phyloP scores from a whole-genome alignment of 179 eudicot genomes.

The Drosera spatulata region DNA sequence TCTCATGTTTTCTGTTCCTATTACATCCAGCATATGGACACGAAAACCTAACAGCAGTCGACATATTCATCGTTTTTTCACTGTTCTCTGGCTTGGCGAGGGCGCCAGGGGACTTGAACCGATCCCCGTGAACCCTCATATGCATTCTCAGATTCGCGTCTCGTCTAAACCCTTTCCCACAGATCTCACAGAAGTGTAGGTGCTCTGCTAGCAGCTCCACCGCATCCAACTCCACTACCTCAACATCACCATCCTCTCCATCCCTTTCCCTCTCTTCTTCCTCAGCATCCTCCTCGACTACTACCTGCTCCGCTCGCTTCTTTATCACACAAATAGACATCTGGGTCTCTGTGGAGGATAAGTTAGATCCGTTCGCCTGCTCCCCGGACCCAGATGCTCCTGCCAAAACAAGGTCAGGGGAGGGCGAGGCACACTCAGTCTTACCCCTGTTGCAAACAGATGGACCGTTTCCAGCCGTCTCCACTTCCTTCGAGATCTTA shows the following conservation, averaged over 20 bases:
- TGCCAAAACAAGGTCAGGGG: no score
- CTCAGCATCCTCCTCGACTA: conserved; percentile 7
- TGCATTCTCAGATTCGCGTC: conserved; percentile 92
- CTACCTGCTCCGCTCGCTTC: no score
- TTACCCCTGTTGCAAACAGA: no score
- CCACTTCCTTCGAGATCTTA: no score
- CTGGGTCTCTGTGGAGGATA: no score
- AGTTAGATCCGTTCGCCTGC: no score
- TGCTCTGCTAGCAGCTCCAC: conserved; percentile 61
- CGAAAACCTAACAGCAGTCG: conserved; percentile 30
- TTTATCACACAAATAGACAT: no score
- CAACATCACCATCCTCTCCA: conserved; percentile 2
- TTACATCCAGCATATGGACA: conserved; percentile 79
- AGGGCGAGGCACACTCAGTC: no score
- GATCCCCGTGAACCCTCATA: conserved; percentile 81
- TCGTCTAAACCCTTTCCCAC: conserved; percentile 83
- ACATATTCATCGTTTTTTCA: no score
- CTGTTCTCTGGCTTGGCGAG: conserved; percentile 35
- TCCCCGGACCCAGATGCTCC: no score
- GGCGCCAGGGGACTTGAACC: conserved; percentile 56
- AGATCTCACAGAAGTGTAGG: conserved; percentile 58
- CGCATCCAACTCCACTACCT: conserved; percentile 54
- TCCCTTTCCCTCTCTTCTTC: neutral
- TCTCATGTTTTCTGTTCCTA: conserved; percentile 40
- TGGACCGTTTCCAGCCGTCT: no score